phyloP scores from a whole-genome alignment of 1,284 basidiomycete genomes.

The Meripilus lineatus region DNA sequence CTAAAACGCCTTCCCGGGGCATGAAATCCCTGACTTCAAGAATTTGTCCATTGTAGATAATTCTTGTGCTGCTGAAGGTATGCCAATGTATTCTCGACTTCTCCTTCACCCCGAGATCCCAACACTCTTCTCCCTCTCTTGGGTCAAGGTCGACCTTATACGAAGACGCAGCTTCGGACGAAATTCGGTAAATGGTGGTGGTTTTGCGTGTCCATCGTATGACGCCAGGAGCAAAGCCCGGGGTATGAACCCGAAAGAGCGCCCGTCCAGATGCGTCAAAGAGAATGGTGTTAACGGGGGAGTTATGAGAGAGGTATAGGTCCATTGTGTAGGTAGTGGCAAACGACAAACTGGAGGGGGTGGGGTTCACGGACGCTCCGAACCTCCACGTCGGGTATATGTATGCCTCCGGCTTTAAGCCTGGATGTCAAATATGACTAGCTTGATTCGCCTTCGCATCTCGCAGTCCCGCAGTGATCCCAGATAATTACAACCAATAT shows the following conservation, averaged over 20 bases:
- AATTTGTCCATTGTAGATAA: slow-evolving; percentile 1
- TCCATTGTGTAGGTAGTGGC: slow-evolving; percentile 1
- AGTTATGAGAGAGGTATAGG: slow-evolving; percentile 1
- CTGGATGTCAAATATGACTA: neutral
- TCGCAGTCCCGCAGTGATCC: neutral
- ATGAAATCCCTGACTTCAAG: neutral
- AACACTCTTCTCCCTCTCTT: neutral
- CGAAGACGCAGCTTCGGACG: neutral
- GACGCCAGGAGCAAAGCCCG: no score
- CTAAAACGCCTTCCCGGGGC: neutral
- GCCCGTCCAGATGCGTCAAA: neutral
- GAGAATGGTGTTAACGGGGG: neutral
- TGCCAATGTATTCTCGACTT: slow-evolving; percentile 5
- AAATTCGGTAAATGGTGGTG: slow-evolving; percentile 1
- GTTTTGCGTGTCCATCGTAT: neutral
- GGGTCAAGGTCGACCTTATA: neutral
- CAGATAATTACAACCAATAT: neutral
- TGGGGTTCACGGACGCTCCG: neutral
- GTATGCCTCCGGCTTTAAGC: neutral
- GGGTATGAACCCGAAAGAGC: slow-evolving; percentile 3
- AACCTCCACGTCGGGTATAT: no score
- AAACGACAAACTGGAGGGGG: neutral
- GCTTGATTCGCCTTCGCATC: neutral
- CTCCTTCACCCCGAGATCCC: no score
- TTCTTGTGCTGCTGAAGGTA: neutral